Conservation (phyloP, 2,329 filamentous ascomycete genomes). For the Ambrosiella xylebori region DNA sequence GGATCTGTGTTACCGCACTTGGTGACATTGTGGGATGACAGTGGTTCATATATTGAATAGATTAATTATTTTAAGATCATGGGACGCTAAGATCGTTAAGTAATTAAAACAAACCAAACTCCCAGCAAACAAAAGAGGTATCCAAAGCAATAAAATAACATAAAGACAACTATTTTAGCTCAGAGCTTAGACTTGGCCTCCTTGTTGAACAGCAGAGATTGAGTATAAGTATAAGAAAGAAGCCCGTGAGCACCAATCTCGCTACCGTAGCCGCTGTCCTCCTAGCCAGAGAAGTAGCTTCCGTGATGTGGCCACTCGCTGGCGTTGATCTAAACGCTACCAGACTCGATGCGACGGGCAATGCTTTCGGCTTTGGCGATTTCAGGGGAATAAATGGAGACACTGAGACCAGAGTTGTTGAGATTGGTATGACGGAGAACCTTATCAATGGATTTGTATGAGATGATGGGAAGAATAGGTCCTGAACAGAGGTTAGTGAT, state of each 20-base stretch:
- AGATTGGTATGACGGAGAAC: constrained; percentile 39
- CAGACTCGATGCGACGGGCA: constrained; percentile 36
- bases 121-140: background rate
- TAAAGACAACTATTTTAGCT: background rate
- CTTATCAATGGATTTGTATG: constrained; percentile 43
- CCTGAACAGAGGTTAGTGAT: constrained; percentile 19
- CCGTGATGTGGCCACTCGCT: constrained; percentile 18
- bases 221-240: constrained; percentile 19
- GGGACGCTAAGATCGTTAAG: background rate
- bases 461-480: constrained; percentile 45
- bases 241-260: constrained; percentile 22
- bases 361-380: constrained; percentile 32
- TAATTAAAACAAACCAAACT: background rate
- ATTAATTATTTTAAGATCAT: background rate
- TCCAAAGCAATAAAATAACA: background rate
- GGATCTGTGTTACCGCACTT: background rate
- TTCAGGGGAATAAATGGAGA: constrained; percentile 41
- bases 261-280: constrained; percentile 21
- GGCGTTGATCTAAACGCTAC: constrained; percentile 42
- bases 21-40: background rate
- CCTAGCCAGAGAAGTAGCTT: constrained; percentile 20
- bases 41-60: background rate
- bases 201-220: constrained; percentile 15
- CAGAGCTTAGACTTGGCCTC: background rate
- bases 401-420: constrained; percentile 34